Evolutionary conservation across 1,284 basidiomycete species (phyloP), one percentile per base, ranked within the genome.

Genomic region (Tranzscheliella williamsii): DNA sequence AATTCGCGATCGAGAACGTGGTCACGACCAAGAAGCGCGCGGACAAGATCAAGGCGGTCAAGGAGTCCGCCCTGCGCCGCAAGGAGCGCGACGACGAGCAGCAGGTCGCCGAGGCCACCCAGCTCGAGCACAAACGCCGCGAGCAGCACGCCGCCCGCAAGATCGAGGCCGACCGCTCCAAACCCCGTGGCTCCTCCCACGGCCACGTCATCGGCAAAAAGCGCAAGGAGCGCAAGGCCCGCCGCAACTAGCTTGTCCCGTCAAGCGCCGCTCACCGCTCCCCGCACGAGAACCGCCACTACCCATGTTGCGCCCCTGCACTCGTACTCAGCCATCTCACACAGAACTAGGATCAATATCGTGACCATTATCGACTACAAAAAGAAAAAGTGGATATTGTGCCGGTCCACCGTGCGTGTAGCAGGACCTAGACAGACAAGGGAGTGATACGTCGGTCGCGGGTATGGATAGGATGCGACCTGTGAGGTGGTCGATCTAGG

Each of bases 1-100:
- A 77, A 37, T 77, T 77, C 37, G 66, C 70, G 5, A 72, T 77
- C 29, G 75, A 77, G 26, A 77, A 77, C 41, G 62, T 67, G 24
- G 64, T 65, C 22, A 63, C 69, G 1, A 72, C 70, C 30, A 74
- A 75, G 51, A 64, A 73, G 40, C 35, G 55, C n/a, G 53, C 63
- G 1, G 62, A 64, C 20, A 62, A 64, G 33, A 34, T 52, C 26
- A 64, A 65, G 29, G 66, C 68, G 6, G 46, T 57, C 20, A 64
- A 66, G 27, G 58, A 68, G 22, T 52, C 42, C 1, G 38, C 46
- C 8, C 55, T 61, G 24, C 36, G 55, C 7, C 42, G 57, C 13
- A 60, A 63, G 26, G 32, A 36, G 24, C 26, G 48, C 21, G 45
- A 49, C 11, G 56, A 55, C 27, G 30, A 51, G 33, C 45, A 42